These are phyloP conservation scores for Malassezia arunalokei DNA, from an alignment of 1,284 basidiomycete species.

Conservation along the genomic window DNA sequence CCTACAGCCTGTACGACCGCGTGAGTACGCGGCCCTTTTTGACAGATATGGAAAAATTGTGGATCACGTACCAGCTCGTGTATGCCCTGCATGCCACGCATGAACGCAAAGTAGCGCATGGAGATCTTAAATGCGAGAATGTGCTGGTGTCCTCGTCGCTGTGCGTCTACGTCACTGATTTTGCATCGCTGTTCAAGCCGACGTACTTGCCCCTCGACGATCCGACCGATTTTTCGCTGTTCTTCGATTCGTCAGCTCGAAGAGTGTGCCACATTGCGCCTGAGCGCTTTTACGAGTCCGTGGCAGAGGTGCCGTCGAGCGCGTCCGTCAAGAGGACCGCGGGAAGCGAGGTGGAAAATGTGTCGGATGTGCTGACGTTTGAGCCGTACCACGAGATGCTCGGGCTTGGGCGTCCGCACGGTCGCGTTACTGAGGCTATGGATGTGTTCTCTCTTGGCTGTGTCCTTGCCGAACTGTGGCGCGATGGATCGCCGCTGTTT, in stretches of 20 bases:
- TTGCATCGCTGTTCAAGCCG: conserved; percentile 84
- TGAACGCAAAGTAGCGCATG: conserved; percentile 70
- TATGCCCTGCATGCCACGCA: conserved; percentile 71
- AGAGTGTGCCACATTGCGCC: conserved; percentile 93
- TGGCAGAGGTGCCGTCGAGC: conserved; percentile 53
- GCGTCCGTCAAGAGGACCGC: not conserved
- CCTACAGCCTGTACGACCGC: conserved; percentile 88
- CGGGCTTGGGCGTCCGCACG: conserved; percentile 53
- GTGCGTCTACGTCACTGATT: conserved; percentile 88
- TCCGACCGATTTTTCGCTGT: conserved; percentile 93
- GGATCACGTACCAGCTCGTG: conserved; percentile 90
- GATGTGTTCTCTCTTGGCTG: conserved; percentile 94
- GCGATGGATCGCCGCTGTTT: conserved; percentile 86
- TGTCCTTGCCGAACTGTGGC: conserved; percentile 87
- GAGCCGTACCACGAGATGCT: conserved; percentile 25
- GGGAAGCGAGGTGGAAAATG: conserved; percentile 2
- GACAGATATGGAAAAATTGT: conserved; percentile 82
- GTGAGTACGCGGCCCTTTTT: conserved; percentile 96
- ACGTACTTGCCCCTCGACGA: conserved; percentile 90
- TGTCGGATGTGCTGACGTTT: conserved; percentile 4
- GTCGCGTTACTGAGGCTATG: conserved; percentile 85
- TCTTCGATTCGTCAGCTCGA: conserved; percentile 85
- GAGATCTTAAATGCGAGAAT: conserved; percentile 96
- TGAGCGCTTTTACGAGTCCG: conserved; percentile 79
- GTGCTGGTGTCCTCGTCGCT: conserved; percentile 92